These are phyloP conservation scores for Magnusiomyces starmeri DNA, from an alignment of 1,139 yeast genomes.

Conservation along the genomic window DNA sequence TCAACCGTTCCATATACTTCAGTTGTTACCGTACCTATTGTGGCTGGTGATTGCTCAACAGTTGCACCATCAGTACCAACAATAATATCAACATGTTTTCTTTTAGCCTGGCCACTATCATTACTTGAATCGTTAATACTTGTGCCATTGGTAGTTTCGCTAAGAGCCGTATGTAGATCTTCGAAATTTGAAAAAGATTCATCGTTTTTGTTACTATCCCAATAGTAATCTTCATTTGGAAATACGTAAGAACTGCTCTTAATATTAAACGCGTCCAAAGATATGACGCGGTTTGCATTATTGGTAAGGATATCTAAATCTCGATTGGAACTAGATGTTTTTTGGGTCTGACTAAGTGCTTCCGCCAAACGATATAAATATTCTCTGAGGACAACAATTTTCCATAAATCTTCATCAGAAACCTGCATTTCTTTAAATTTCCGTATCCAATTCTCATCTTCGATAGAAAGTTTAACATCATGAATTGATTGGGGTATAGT, in stretches of 20 bases:
- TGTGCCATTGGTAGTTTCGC: neutral
- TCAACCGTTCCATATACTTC: conserved; percentile 28
- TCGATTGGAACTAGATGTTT: neutral
- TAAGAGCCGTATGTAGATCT: neutral
- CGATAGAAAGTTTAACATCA: conserved; percentile 30
- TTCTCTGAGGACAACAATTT: conserved; percentile 59
- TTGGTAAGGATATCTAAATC: neutral
- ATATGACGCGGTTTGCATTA: neutral
- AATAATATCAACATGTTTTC: neutral
- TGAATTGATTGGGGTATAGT: conserved; percentile 14
- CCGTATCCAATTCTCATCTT: conserved; percentile 71
- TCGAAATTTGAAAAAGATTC: neutral
- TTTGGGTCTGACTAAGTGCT: conserved; percentile 1
- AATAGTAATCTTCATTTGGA: conserved; percentile 1
- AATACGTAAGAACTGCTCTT: neutral
- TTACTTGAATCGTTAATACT: neutral
- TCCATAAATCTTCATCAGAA: conserved; percentile 72
- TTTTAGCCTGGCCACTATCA: neutral
- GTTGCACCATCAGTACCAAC: conserved; percentile 13
- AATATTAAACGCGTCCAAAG: neutral
- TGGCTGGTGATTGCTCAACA: conserved; percentile 16
- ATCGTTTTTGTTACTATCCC: neutral
- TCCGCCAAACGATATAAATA: conserved; percentile 56
- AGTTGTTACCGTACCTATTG: conserved; percentile 23
- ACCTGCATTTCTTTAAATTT: conserved; percentile 66